phyloP scores from a whole-genome alignment of 1,284 basidiomycete species.

The Anthracocystis setariae region DNA sequence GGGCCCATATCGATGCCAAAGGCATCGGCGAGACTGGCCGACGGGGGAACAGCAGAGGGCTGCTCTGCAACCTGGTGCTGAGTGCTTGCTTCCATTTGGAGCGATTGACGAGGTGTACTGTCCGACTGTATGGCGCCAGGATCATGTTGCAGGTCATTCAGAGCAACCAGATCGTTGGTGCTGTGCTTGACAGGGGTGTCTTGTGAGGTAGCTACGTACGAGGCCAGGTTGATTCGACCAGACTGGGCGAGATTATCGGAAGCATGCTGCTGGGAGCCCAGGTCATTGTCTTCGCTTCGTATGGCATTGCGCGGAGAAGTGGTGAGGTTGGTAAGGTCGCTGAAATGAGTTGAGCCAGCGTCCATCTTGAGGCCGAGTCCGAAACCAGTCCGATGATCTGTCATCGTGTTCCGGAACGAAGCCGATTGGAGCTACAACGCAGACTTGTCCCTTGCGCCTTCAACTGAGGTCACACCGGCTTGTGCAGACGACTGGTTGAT shows the following conservation, averaged over 20 bases:
- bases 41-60: neutral
- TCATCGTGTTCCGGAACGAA: slow-evolving; percentile 9
- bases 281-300: neutral
- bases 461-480: neutral
- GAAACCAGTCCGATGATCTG: slow-evolving; percentile 9
- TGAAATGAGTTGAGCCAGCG: slow-evolving; percentile 21
- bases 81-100: neutral
- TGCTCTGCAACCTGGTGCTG: slow-evolving; percentile 1
- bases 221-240: slow-evolving; percentile 1
- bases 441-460: neutral
- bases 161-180: slow-evolving; percentile 4
- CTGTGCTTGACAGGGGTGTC: slow-evolving; percentile 19
- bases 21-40: slow-evolving; percentile 16
- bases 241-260: slow-evolving; percentile 4
- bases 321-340: slow-evolving; percentile 34
- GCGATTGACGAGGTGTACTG: neutral
- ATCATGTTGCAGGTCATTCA: slow-evolving; percentile 1
- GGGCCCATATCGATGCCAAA: slow-evolving; percentile 12
- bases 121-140: neutral
- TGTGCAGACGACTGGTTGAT: neutral
- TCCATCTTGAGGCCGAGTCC: slow-evolving; percentile 36
- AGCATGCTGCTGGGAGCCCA: neutral
- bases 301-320: slow-evolving; percentile 10
- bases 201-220: slow-evolving; percentile 18
- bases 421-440: neutral